Evolutionary conservation across 148 eudicot genomes (phyloP).

Genomic region (Fagopyrum esculentum): DNA sequence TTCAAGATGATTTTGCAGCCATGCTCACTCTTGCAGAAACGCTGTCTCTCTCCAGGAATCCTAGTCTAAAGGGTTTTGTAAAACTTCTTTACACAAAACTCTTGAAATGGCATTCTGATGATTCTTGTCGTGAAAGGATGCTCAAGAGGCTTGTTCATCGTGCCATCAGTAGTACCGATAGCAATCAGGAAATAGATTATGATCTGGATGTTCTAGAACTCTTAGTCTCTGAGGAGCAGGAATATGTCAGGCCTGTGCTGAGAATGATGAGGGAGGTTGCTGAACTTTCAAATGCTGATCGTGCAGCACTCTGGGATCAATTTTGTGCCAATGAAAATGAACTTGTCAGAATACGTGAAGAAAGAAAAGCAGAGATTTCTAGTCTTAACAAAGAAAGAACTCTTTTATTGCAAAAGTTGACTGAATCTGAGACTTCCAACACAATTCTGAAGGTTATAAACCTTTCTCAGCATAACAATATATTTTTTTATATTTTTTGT

Average conservation of each 20-base stretch:
- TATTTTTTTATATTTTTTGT: not conserved
- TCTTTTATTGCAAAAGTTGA: conserved; percentile 60
- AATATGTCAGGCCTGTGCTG: conserved; percentile 70
- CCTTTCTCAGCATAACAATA: not conserved
- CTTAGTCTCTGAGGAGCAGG: conserved; percentile 76
- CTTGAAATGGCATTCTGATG: conserved; percentile 90
- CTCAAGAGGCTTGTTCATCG: conserved; percentile 84
- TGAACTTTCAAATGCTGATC: conserved; percentile 89
- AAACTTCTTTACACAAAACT: conserved; percentile 73
- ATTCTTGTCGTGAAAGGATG: conserved; percentile 66
- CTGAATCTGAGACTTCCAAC: conserved; percentile 68
- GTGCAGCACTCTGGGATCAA: conserved; percentile 99
- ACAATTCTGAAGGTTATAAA: conserved; percentile 62
- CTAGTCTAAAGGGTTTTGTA: conserved; percentile 61
- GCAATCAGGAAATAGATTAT: conserved; percentile 53
- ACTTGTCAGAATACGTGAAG: conserved; percentile 73
- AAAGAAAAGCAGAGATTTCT: conserved; percentile 55
- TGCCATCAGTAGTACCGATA: conserved; percentile 54
- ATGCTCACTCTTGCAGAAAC: conserved; percentile 86
- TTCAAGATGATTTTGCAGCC: conserved; percentile 70
- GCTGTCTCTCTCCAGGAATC: conserved; percentile 66
- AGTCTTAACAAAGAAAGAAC: conserved; percentile 58
- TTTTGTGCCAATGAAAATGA: conserved; percentile 87
- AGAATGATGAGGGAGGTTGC: conserved; percentile 91
- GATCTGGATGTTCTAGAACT: conserved; percentile 72